Percentiles rank a stretch among this genome's conserved stretches.
These are phyloP conservation scores for Myxozyma nipponensis DNA, from an alignment of 805 yeast genomes.

Conservation along the genomic window DNA sequence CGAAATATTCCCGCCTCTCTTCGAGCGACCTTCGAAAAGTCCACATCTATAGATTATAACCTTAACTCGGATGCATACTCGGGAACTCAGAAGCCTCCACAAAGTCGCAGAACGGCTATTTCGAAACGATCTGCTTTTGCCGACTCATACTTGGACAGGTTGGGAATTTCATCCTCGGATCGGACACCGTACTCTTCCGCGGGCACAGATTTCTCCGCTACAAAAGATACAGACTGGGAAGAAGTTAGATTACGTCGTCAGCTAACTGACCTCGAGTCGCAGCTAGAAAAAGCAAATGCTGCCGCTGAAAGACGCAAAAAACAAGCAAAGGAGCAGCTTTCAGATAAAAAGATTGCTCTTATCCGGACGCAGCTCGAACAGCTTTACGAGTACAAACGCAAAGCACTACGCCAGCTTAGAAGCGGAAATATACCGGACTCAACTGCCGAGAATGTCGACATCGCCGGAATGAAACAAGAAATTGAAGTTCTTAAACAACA, in stretches of 20 bases:
- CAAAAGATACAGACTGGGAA: conserved; percentile 84
- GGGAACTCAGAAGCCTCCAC: neutral
- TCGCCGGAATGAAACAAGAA: conserved; percentile 44
- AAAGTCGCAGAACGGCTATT: conserved; percentile 6
- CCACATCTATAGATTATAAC: conserved; percentile 44
- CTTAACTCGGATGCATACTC: conserved; percentile 21
- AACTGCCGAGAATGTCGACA: conserved; percentile 15
- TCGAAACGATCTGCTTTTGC: conserved; percentile 32
- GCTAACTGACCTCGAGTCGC: conserved; percentile 66
- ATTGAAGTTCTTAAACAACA: conserved; percentile 73
- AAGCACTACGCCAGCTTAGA: conserved; percentile 46
- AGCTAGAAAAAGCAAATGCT: conserved; percentile 54
- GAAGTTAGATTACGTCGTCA: conserved; percentile 78
- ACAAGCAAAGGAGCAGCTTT: conserved; percentile 27
- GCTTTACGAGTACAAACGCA: conserved; percentile 71
- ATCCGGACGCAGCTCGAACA: conserved; percentile 72
- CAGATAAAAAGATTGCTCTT: conserved; percentile 35
- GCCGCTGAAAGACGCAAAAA: conserved; percentile 43
- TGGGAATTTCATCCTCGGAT: conserved; percentile 33
- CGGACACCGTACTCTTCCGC: conserved; percentile 42
- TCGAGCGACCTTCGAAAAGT: conserved; percentile 87
- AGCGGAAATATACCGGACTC: conserved; percentile 32
- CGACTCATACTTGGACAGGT: conserved; percentile 32
- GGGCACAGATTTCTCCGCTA: conserved; percentile 70
- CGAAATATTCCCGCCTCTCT: conserved; percentile 90